Conservation (phyloP, 306 rosid species). For the Lithocarpus polystachyus region DNA sequence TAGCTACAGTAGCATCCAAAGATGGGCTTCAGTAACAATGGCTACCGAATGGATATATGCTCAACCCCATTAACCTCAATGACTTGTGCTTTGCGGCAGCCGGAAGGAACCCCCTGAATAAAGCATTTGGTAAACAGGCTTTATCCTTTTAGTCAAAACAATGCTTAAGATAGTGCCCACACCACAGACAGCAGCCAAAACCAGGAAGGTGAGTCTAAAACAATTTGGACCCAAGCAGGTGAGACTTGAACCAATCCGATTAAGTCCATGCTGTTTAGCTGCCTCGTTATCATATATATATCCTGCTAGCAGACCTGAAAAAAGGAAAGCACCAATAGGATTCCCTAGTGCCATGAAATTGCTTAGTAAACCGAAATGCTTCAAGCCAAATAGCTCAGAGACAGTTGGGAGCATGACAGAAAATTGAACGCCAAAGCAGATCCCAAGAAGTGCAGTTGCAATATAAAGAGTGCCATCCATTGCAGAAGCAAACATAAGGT, state of each 20-base stretch:
- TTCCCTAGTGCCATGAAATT: constrained; percentile 67
- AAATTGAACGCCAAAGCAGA: constrained; percentile 76
- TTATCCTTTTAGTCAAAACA: constrained; percentile 51
- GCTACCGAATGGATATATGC: neutral
- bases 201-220: constrained; percentile 63
- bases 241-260: constrained; percentile 20
- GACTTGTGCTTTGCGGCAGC: constrained; percentile 44
- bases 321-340: constrained; percentile 75
- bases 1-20: neutral
- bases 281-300: constrained; percentile 65
- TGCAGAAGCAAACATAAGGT: constrained; percentile 62
- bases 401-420: constrained; percentile 79
- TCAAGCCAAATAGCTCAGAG: constrained; percentile 78
- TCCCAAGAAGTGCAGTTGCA: constrained; percentile 62
- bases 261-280: constrained; percentile 52
- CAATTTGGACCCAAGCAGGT: constrained; percentile 70
- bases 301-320: constrained; percentile 79
- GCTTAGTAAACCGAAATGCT: constrained; percentile 61
- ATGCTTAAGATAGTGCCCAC: constrained; percentile 55
- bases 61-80: constrained; percentile 13
- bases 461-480: constrained; percentile 56
- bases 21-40: neutral
- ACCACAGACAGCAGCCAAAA: constrained; percentile 53
- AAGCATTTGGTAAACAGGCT: constrained; percentile 77
- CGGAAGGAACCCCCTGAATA: constrained; percentile 77